Percentiles rank a stretch among this genome's conserved stretches.
These are phyloP conservation scores for Fusarium napiforme DNA, from an alignment of 2,329 filamentous ascomycete species.

Conservation along the genomic window DNA sequence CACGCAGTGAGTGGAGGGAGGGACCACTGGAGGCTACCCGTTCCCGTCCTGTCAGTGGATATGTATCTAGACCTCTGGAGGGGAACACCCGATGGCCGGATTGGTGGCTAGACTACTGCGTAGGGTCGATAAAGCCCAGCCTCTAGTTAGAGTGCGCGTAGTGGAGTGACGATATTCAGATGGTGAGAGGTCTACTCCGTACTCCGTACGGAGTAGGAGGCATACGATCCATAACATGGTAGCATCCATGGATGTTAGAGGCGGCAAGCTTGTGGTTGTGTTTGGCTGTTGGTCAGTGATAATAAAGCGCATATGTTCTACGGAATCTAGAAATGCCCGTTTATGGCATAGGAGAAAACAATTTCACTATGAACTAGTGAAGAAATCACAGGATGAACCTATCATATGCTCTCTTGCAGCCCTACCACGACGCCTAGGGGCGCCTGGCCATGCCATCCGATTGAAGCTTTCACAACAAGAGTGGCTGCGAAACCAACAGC, in stretches of 20 bases:
- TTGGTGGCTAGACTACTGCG: slow-evolving; percentile 26
- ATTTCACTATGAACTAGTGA: slow-evolving; percentile 6
- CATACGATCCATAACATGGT: neutral
- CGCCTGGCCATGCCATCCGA: slow-evolving; percentile 8
- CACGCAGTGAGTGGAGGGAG: slow-evolving; percentile 4
- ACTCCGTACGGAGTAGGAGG: neutral
- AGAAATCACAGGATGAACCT: neutral
- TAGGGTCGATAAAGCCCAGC: slow-evolving; percentile 35
- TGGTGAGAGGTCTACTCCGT: neutral
- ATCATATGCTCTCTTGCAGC: slow-evolving; percentile 14
- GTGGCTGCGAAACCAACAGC: slow-evolving; percentile 28
- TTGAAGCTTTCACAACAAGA: slow-evolving; percentile 17
- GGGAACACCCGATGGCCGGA: slow-evolving; percentile 24
- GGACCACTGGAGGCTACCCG: slow-evolving; percentile 34
- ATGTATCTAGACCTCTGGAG: slow-evolving; percentile 8
- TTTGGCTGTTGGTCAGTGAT: neutral
- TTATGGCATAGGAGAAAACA: slow-evolving; percentile 8
- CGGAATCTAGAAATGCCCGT: slow-evolving; percentile 11
- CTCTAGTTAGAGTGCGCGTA: slow-evolving; percentile 7
- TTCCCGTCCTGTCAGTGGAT: slow-evolving; percentile 37
- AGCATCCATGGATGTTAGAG: neutral
- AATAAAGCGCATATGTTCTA: slow-evolving; percentile 1
- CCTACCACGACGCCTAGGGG: slow-evolving; percentile 12
- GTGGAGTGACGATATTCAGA: neutral
- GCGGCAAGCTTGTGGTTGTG: slow-evolving; percentile 5